These are phyloP conservation scores for Metschnikowia kofuensis DNA, from an alignment of 805 yeast genomes.

Conservation along the genomic window DNA sequence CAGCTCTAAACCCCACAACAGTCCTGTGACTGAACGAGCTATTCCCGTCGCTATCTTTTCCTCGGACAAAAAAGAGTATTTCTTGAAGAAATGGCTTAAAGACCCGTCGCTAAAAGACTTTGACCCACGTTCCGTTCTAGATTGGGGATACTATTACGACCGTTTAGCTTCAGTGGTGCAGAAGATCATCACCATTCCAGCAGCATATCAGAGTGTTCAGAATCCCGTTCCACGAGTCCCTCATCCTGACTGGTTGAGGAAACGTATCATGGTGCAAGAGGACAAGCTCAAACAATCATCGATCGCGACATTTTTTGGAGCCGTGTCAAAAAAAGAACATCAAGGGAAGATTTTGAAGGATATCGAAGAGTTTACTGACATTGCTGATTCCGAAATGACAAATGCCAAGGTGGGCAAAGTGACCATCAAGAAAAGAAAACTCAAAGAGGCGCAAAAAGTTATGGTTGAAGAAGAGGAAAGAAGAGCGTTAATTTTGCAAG, in stretches of 20 bases:
- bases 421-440: slow-evolving; percentile 44
- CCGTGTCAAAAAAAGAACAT: slow-evolving; percentile 41
- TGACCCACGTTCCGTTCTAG: slow-evolving; percentile 85
- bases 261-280: slow-evolving; percentile 54
- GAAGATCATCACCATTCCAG: slow-evolving; percentile 94
- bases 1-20: slow-evolving; percentile 73
- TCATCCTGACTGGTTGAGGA: slow-evolving; percentile 91
- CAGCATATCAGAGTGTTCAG: slow-evolving; percentile 81
- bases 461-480: slow-evolving; percentile 44
- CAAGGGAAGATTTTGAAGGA: slow-evolving; percentile 45
- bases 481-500: slow-evolving; percentile 45
- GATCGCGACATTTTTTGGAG: slow-evolving; percentile 54
- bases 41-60: slow-evolving; percentile 95
- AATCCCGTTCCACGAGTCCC: slow-evolving; percentile 94
- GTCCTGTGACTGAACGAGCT: slow-evolving; percentile 95
- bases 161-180: slow-evolving; percentile 91
- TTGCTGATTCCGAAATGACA: slow-evolving; percentile 23
- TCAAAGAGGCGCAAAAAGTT: slow-evolving; percentile 19
- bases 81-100: slow-evolving; percentile 80
- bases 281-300: slow-evolving; percentile 73
- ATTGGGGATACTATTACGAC: slow-evolving; percentile 91
- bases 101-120: slow-evolving; percentile 74
- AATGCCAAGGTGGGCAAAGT: slow-evolving; percentile 42
- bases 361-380: slow-evolving; percentile 68
- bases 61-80: slow-evolving; percentile 77